Base-by-base conservation (phyloP, 306 rosid species). In the Cicer bijugum region DNA sequence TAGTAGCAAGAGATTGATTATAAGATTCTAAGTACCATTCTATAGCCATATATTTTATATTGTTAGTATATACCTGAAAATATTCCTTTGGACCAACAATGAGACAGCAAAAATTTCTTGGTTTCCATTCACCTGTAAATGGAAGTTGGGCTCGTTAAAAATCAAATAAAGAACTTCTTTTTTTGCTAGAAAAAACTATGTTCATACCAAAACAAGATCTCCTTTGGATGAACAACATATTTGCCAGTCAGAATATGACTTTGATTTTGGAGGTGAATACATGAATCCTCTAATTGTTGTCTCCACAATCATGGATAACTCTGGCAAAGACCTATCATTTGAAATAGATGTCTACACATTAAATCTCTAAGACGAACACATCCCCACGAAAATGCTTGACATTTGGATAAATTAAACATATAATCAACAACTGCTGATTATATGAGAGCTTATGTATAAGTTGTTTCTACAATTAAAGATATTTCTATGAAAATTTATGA, bases 281-380 rank as follows among this genome's bases (percentile, higher is more conserved):
- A 66, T 60, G 84, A 94, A 87, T 38, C 96, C 98, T 84, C 94
- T 87, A 56, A 91, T 43, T 61, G 88, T 78, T 58, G 88, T 87
- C 81, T 91, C 96, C 82, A 83, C 75, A 72, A 87, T 57, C 67
- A 89, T 46, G 71, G 91, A 88, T 42, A 94, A 75, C 74, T 94
- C 98, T 39, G 90, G 97, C 87, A 91, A 83, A 51, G 98, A 91
- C 90, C 98, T 91, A 50, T n/a, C 38, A 79, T 85, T 77, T 46
- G 17, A 65, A 53, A 53, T 9, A 53, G 9, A 38, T 59, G 37
- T 59, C 75, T 20, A 56, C 46, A 48, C 37, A 53, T 67, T 67
- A 71, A 66, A 55, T 60, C 12, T 1, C 66, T 4, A 10, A 7
- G 55, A 48, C 1, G 0, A 4, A 35, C 52, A 8, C 8, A 45